phyloP scores from a whole-genome alignment of 768 basidiomycete species.

The Lactarius akahatsu region DNA sequence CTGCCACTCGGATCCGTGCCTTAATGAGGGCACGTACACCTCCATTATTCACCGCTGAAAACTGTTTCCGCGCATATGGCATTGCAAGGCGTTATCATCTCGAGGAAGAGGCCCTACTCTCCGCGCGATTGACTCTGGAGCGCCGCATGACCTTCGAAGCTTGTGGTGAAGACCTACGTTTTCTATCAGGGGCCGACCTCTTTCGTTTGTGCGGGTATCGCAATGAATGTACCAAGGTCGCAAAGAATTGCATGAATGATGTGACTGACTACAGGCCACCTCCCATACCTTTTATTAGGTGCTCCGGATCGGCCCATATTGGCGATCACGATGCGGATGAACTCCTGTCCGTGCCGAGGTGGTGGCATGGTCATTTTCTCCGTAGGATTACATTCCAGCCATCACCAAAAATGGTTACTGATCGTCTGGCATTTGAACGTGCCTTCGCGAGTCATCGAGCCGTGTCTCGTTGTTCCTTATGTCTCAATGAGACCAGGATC shows the following conservation, averaged over 20 bases:
- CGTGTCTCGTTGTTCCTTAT: neutral
- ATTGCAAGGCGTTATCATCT: conserved; percentile 19
- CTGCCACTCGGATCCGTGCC: neutral
- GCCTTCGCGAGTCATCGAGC: neutral
- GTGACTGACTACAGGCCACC: too few relatives aligned
- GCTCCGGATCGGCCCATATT: too few relatives aligned
- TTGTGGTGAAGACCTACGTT: conserved; percentile 12
- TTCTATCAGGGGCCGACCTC: conserved; percentile 17
- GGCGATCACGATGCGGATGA: neutral
- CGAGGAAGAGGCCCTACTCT: conserved; percentile 2
- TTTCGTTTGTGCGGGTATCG: conserved; percentile 5
- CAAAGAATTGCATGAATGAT: neutral
- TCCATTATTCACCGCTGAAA: neutral
- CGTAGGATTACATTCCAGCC: neutral
- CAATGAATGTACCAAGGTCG: conserved; percentile 5
- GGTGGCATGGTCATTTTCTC: conserved; percentile 17
- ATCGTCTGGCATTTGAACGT: conserved; percentile 10
- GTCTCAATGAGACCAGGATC: conserved; percentile 1
- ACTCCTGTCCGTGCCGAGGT: neutral
- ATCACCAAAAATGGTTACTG: conserved; percentile 7
- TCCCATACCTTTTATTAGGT: too few relatives aligned
- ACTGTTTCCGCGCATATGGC: conserved; percentile 13
- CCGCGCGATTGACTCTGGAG: conserved; percentile 12
- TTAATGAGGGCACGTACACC: neutral
- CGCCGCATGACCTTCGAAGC: conserved; percentile 4